Evolutionary conservation across 2,329 filamentous ascomycete genomes (phyloP), one percentile per base, ranked within the genome.

Genomic region (Lasiodiplodia gonubiensis): DNA sequence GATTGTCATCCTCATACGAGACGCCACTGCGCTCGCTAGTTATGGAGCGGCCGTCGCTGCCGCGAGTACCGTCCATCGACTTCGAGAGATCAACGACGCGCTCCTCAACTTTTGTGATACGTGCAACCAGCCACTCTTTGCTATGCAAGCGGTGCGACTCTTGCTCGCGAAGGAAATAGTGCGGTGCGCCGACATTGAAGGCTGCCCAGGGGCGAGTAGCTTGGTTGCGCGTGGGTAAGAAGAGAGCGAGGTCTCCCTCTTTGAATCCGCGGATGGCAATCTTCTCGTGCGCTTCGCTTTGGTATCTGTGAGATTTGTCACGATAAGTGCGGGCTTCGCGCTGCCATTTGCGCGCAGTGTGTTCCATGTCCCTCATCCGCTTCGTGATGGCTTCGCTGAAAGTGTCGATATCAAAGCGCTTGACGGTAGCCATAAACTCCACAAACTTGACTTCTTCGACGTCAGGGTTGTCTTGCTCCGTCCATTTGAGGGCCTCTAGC

Each of bases 181-280:
- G 95, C 10, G 95, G 95, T 69, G 94, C 97, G 1, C 94, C 94
- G 37, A 99, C 92, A 74, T 99, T 99, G 85, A 99, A 99, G 0
- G 95, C 95, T 5, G 95, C 95, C 95, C 95, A 99, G 0, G 95
- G 94, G 18, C 94, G 91, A 4, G 93, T 95, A 46, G 92, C 92
- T 79, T 98, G 94, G 76, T 97, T 98, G 42, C 94, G 87, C 0
- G 95, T 99, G 0, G 95, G 95, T 49, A 99, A 82, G 82, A 99
- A 99, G 2, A 99, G 81, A 14, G 94, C 95, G 16, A 99, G 85
- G 75, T 99, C 95, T 8, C 95, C 94, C 78, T 97, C 94, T 76
- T 97, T 98, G 83, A 99, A 99, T 61, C 94, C 90, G 69, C 91
- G 90, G 77, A 95, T 97, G 2, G 95, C 94, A 75, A 99, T 97